Percentiles rank a stretch among this genome's conserved stretches.
Conservation (phyloP, 495 filamentous ascomycete genomes). For the Pyrenula massariospora region DNA sequence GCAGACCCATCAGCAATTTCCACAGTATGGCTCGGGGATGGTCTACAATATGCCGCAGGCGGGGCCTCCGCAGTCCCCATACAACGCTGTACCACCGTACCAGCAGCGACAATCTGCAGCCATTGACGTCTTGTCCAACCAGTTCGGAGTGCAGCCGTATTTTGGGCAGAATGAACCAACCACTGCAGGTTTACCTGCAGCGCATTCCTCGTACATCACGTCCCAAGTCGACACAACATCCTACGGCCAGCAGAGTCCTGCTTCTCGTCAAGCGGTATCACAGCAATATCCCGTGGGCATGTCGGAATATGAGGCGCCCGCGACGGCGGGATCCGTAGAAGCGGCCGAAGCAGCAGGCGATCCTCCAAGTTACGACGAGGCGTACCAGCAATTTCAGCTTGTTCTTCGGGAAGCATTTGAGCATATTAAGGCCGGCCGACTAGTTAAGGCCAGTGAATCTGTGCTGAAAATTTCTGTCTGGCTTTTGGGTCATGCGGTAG, state of each 20-base stretch:
- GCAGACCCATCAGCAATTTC: constrained; percentile 24
- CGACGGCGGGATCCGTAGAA: constrained; percentile 22
- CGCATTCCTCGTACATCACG: constrained; percentile 38
- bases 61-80: constrained; percentile 52
- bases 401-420: constrained; percentile 65
- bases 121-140: constrained; percentile 64
- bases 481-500: constrained; percentile 68
- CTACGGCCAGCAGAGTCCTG: constrained; percentile 43
- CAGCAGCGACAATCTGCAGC: constrained; percentile 63
- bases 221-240: constrained; percentile 38
- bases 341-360: not conserved
- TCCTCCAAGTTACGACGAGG: constrained; percentile 38
- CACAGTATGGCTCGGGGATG: constrained; percentile 51
- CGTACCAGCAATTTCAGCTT: constrained; percentile 64
- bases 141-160: constrained; percentile 64
- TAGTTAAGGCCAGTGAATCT: constrained; percentile 60
- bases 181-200: constrained; percentile 43
- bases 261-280: constrained; percentile 33
- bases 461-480: constrained; percentile 74
- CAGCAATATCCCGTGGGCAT: constrained; percentile 43
- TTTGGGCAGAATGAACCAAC: constrained; percentile 59
- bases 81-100: constrained; percentile 73
- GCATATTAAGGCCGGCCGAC: constrained; percentile 56
- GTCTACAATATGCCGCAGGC: constrained; percentile 73
- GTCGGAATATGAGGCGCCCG: constrained; percentile 36